These are phyloP conservation scores for Cyberlindnera bimundalis DNA, from an alignment of 805 yeast species.

Conservation along the genomic window DNA sequence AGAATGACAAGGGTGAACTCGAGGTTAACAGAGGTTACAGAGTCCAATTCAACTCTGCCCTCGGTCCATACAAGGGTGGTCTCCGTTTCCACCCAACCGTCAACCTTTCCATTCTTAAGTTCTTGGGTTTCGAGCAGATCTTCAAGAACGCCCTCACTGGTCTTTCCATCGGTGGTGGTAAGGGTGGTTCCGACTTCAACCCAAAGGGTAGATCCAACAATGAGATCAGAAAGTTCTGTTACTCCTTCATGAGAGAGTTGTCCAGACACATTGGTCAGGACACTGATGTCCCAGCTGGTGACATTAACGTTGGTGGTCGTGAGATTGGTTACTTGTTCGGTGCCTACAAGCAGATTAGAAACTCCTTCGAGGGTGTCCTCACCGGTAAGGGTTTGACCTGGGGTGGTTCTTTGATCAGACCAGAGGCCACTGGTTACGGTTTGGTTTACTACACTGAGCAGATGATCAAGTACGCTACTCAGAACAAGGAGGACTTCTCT, in stretches of 20 bases:
- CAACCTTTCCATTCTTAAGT: slow-evolving; percentile 90
- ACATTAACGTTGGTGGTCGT: slow-evolving; percentile 93
- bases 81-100: slow-evolving; percentile 97
- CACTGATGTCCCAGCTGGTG: slow-evolving; percentile 99
- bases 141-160: slow-evolving; percentile 98
- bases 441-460: slow-evolving; percentile 94
- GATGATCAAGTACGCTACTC: slow-evolving; percentile 91
- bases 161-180: slow-evolving; percentile 98
- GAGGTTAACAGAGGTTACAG: slow-evolving; percentile 97
- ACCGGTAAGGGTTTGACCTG: slow-evolving; percentile 97
- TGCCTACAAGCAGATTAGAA: slow-evolving; percentile 88
- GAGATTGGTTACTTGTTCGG: slow-evolving; percentile 82
- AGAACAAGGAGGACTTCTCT: slow-evolving; percentile 83
- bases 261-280: slow-evolving; percentile 95
- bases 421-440: slow-evolving; percentile 99
- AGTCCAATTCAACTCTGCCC: slow-evolving; percentile 96
- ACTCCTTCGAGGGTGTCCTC: slow-evolving; percentile 94
- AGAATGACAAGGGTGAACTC: slow-evolving; percentile 86
- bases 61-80: slow-evolving; percentile 99
- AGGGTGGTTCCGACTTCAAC: slow-evolving; percentile 98
- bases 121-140: slow-evolving; percentile 96
- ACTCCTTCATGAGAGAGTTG: slow-evolving; percentile 92
- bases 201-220: slow-evolving; percentile 91
- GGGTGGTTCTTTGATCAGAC: slow-evolving; percentile 99
- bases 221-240: slow-evolving; percentile 97